Evolutionary conservation across 108 stramenopile genomes (phyloP), one percentile per base, ranked within the genome.

Genomic region (Cyclotella choctawhatcheeana): DNA sequence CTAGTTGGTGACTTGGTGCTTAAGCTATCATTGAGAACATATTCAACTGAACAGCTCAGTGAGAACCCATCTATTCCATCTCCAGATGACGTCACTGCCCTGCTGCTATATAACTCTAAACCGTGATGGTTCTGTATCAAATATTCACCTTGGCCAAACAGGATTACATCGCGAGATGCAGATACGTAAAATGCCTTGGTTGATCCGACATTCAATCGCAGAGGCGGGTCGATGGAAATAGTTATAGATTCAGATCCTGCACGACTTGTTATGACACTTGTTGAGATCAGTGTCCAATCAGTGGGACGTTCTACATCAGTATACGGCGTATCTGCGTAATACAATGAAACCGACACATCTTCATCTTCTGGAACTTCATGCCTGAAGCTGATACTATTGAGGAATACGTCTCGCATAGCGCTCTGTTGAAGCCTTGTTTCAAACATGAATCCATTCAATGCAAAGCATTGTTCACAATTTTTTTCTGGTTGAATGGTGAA

Each of bases 391-490:
- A 75, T 60, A 3, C 65, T 59, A 34, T 25, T 61, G 33, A 75
- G 40, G 33, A 60, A 51, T 50, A 75, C 30, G 18, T 45, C 37
- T 29, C 44, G 58, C n/a, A 52, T 27, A 5, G 74, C 65, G 27
- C 40, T 56, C 6, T 61, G 34, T 21, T 21, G 51, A 16, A 75
- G 48, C 18, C 65, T 34, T 45, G 67, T 35, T 0, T 75, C 65
- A 27, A 75, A 37, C 65, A 75, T 67, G 50, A 75, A 75, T 4
- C 74, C 74, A 67, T 75, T 58, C 29, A 75, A 53, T 51, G 66
- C 58, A 67, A 58, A 54, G 29, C 74, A 75, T 22, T 60, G 34
- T 12, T 75, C 58, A 43, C 74, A 75, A 16, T 56, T 50, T 6
- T 20, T 60, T 8, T 34, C 30, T 34, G 74, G 58, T 21, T 52